Conservation (phyloP, 768 basidiomycete species). For the Psilocybe cubensis region DNA sequence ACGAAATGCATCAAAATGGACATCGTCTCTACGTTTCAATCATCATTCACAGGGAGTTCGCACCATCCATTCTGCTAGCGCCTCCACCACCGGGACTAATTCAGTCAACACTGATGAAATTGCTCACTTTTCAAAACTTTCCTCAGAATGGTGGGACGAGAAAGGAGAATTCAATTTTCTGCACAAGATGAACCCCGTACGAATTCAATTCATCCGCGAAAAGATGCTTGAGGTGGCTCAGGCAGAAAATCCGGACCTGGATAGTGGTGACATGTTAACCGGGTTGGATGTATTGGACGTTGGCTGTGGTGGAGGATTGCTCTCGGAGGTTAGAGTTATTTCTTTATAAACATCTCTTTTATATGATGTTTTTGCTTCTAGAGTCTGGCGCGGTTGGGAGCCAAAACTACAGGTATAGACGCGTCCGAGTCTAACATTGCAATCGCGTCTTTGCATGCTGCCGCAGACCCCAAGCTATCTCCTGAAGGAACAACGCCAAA, state of each 20-base stretch:
- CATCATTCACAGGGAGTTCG: not conserved
- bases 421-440: constrained; percentile 87
- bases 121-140: constrained; percentile 85
- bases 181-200: constrained; percentile 93
- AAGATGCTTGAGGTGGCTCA: constrained; percentile 68
- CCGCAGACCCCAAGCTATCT: constrained; percentile 68
- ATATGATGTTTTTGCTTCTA: constrained; percentile 31
- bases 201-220: constrained; percentile 81
- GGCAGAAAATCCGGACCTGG: constrained; percentile 51
- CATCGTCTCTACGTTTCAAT: not conserved
- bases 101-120: constrained; percentile 80
- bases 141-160: constrained; percentile 96
- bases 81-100: not conserved
- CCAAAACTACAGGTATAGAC: constrained; percentile 88
- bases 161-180: constrained; percentile 86
- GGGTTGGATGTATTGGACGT: constrained; percentile 85
- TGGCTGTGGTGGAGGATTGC: constrained; percentile 93
- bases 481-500: constrained; percentile 28
- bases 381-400: constrained; percentile 89
- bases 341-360: not conserved
- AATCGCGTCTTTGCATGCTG: constrained; percentile 83
- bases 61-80: not conserved
- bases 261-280: constrained; percentile 44
- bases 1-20: not conserved
- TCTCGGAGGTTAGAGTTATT: constrained; percentile 73